Evolutionary conservation across 2,329 filamentous ascomycete genomes (phyloP), one percentile per base, ranked within the genome.

Genomic region (Sordariomycetes sp.): DNA sequence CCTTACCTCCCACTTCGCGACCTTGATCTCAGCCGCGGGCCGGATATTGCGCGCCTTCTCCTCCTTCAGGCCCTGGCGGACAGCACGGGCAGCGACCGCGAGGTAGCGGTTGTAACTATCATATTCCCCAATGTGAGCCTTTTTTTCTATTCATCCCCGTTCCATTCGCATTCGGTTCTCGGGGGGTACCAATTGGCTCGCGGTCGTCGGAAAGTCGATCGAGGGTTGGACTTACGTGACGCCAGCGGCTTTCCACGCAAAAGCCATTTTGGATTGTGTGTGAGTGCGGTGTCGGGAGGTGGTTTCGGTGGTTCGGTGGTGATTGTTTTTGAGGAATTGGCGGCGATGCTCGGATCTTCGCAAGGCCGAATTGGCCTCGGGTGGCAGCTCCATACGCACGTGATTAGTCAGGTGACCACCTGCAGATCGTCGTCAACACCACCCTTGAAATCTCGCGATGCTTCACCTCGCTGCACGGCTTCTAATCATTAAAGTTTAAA

Each of bases 31-130:
- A 77, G 87, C 87, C 76, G 91, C 85, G 71, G 91, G 92, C 73
- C 94, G 86, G 64, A 92, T 91, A 66, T 74, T 74, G 65, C 97
- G 75, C 78, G 94, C 86, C 80, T 91, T 88, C 60, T 94, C 90
- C 71, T 99, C 94, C 83, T 97, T 97, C 75, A 99, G 82, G 74
- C 91, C 96, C 74, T 90, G 89, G 79, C 95, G 94, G 74, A 99
- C 89, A 72, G 90, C 89, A 76, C 92, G 91, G 76, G 92, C 86
- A 71, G 94, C 91, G 78, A 99, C 85, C 72, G 92, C 86, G 73
- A 99, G 87, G 87, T 97, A 97, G 80, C 92, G 94, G 88, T 99
- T 99, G 90, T 99, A 99, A 80, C 94, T 99, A 74, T 64, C 63
- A 58, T 60, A 52, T 59, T 59, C 16, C 18, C 59, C 63, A 37